Conservation (phyloP, 306 rosid genomes). For the Casuarina glauca region DNA sequence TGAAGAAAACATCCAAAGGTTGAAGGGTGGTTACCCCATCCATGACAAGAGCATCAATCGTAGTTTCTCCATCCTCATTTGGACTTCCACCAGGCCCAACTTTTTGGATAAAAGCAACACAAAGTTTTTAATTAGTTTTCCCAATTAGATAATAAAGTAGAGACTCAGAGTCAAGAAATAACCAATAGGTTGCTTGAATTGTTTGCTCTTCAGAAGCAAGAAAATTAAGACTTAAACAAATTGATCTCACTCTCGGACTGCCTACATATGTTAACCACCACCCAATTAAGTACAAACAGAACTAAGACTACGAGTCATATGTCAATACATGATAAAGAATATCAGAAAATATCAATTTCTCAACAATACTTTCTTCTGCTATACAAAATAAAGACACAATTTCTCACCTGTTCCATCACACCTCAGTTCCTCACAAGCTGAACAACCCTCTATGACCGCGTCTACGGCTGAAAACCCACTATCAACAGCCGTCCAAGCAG, state of each 20-base stretch:
- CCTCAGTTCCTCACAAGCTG: slow-evolving; percentile 82
- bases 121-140: not conserved
- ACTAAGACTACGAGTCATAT: not conserved
- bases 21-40: slow-evolving; percentile 65
- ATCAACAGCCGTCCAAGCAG: slow-evolving; percentile 78
- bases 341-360: not conserved
- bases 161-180: not conserved
- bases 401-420: slow-evolving; percentile 92
- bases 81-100: slow-evolving; percentile 99
- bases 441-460: slow-evolving; percentile 89
- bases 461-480: slow-evolving; percentile 74
- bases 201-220: not conserved
- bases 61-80: slow-evolving; percentile 94
- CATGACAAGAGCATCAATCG: slow-evolving; percentile 90
- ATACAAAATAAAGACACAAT: slow-evolving; percentile 15
- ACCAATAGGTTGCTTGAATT: not conserved
- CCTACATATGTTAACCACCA: not conserved
- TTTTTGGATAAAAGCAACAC: slow-evolving; percentile 29
- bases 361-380: not conserved
- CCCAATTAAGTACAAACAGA: slow-evolving; percentile 13
- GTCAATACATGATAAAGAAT: not conserved
- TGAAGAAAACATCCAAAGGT: slow-evolving; percentile 9
- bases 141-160: not conserved
- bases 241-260: not conserved
- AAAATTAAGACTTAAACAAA: not conserved